A percentile compares a stretch with the other conserved stretches of the same genome.
These are phyloP conservation scores for Coemansia sp. DNA, from an alignment of 192 early-diverging fungal genomes.

Conservation along the genomic window DNA sequence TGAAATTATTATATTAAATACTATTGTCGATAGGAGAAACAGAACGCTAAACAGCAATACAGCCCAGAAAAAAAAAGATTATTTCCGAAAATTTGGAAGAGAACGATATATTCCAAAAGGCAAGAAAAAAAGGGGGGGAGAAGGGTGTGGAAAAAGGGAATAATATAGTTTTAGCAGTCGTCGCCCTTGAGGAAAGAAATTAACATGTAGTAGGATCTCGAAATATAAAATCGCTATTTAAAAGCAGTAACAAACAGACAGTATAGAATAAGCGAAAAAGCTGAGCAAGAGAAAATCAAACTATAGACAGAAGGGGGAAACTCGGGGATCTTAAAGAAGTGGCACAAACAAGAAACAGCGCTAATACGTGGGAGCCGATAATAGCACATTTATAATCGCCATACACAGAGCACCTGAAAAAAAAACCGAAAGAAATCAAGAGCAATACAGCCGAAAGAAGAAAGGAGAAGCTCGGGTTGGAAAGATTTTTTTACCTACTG, in stretches of 20 bases:
- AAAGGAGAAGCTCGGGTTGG: background rate
- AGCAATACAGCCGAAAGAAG: too few relatives aligned
- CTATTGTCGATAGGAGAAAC: too few relatives aligned
- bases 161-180: background rate
- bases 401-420: background rate
- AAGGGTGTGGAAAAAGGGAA: background rate
- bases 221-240: background rate
- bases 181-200: background rate
- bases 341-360: background rate
- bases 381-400: background rate
- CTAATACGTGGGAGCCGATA: background rate
- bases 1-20: too few relatives aligned
- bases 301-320: background rate
- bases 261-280: background rate
- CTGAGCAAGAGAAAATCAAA: background rate
- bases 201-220: background rate
- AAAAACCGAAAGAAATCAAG: background rate
- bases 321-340: background rate
- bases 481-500: background rate
- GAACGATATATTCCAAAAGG: background rate
- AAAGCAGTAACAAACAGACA: background rate
- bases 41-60: too few relatives aligned
- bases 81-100: slow-evolving; percentile 5
- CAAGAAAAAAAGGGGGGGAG: background rate
- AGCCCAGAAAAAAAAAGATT: too few relatives aligned